These are phyloP conservation scores for Dactylonectria estremocensis DNA, from an alignment of 2,329 filamentous ascomycete genomes.

Conservation along the genomic window DNA sequence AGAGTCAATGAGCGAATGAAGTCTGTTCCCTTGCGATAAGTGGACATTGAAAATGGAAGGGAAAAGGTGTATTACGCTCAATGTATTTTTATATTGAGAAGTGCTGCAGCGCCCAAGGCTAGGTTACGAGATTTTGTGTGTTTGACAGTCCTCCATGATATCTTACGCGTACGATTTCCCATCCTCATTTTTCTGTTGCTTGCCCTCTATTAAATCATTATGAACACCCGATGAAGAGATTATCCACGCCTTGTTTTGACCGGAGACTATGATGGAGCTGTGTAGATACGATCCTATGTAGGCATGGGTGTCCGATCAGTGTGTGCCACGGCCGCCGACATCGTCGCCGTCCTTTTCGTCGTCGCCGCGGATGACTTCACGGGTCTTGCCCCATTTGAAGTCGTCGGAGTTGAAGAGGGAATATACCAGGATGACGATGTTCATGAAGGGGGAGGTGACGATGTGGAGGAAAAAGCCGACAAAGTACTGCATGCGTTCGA, in stretches of 20 bases:
- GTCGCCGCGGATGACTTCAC: constrained; percentile 52
- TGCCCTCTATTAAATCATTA: too few species aligned
- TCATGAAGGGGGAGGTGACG: constrained; percentile 58
- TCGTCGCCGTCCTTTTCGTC: constrained; percentile 48
- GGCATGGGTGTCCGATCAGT: constrained; percentile 23
- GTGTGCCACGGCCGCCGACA: constrained; percentile 44
- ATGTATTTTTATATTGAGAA: neutral
- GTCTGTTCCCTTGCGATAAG: neutral
- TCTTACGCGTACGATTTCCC: too few species aligned
- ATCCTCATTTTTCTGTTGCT: too few species aligned
- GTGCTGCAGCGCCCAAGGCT: neutral
- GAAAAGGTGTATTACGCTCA: neutral
- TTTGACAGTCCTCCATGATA: neutral
- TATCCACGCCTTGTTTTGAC: neutral
- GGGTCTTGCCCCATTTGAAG: constrained; percentile 64
- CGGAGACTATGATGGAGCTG: neutral
- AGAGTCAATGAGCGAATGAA: neutral
- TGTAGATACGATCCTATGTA: too few species aligned
- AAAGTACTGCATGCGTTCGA: constrained; percentile 57
- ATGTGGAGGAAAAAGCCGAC: constrained; percentile 57
- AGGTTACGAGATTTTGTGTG: neutral
- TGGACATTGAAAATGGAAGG: neutral
- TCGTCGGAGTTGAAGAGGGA: constrained; percentile 61
- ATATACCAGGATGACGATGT: constrained; percentile 60
- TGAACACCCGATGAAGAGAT: too few species aligned